These are phyloP conservation scores for Diplodia sapinea DNA, from an alignment of 2,329 filamentous ascomycete genomes.

Conservation along the genomic window DNA sequence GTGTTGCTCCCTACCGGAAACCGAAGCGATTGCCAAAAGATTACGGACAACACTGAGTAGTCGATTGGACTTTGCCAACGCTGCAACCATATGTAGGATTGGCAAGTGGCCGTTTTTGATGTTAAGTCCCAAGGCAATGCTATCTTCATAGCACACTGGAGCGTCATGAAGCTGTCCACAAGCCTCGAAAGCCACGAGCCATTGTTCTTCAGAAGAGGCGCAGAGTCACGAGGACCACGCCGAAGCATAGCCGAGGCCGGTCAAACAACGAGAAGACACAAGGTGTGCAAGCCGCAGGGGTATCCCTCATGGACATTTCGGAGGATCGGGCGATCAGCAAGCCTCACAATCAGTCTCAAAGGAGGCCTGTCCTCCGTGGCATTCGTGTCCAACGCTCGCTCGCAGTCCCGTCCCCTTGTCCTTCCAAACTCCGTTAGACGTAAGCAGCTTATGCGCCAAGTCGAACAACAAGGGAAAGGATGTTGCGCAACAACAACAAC, in stretches of 20 bases:
- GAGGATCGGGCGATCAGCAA: background rate
- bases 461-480: background rate
- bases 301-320: background rate
- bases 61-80: background rate
- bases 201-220: background rate
- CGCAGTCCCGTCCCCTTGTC: background rate
- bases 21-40: background rate
- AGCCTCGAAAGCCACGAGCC: background rate
- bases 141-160: background rate
- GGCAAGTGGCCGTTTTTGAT: background rate
- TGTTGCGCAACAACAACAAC: background rate
- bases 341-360: background rate
- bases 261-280: background rate
- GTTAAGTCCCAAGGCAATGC: no score
- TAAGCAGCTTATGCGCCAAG: background rate
- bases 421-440: conserved; percentile 1
- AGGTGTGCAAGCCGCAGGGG: background rate
- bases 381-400: background rate
- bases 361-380: background rate
- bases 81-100: background rate
- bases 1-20: background rate
- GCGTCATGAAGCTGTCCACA: background rate
- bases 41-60: background rate
- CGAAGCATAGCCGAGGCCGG: conserved; percentile 1
- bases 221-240: background rate